Evolutionary conservation across 768 basidiomycete species (phyloP).

Genomic region (Psilocybe azurescens): DNA sequence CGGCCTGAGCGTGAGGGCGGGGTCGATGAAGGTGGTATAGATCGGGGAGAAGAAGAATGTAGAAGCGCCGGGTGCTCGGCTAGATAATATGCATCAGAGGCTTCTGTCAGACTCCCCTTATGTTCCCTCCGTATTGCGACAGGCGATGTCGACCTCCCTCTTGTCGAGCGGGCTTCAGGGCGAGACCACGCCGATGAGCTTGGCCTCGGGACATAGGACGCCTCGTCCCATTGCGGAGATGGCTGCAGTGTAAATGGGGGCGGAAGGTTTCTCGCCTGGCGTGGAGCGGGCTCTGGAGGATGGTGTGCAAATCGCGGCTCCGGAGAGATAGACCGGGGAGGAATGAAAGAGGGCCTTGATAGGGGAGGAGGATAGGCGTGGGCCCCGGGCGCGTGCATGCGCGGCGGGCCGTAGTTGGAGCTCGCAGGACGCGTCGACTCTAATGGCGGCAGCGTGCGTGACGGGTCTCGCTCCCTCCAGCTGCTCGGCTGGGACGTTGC

Average conservation of each 20-base stretch:
- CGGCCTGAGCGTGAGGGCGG: slow-evolving; percentile 44
- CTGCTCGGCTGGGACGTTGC: slow-evolving; percentile 29
- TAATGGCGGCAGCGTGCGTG: slow-evolving; percentile 37
- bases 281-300: slow-evolving; percentile 33
- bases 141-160: slow-evolving; percentile 34
- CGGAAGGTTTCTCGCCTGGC: slow-evolving; percentile 37
- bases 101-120: slow-evolving; percentile 15
- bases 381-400: slow-evolving; percentile 18
- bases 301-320: slow-evolving; percentile 41
- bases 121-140: slow-evolving; percentile 22
- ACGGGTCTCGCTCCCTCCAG: slow-evolving; percentile 32
- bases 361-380: slow-evolving; percentile 18
- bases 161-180: slow-evolving; percentile 33
- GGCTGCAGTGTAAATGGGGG: slow-evolving; percentile 75
- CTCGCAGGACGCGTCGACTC: slow-evolving; percentile 30
- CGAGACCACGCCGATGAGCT: slow-evolving; percentile 42
- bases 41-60: slow-evolving; percentile 24
- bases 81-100: slow-evolving; percentile 24
- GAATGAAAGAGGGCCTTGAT: slow-evolving; percentile 18
- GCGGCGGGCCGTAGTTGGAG: slow-evolving; percentile 17
- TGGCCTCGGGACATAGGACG: slow-evolving; percentile 44
- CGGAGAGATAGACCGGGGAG: slow-evolving; percentile 39
- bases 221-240: slow-evolving; percentile 65
- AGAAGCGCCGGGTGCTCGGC: slow-evolving; percentile 25
- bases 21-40: slow-evolving; percentile 26